These are phyloP conservation scores for Aspergillus diversus DNA, from an alignment of 495 filamentous ascomycete species.

Conservation along the genomic window DNA sequence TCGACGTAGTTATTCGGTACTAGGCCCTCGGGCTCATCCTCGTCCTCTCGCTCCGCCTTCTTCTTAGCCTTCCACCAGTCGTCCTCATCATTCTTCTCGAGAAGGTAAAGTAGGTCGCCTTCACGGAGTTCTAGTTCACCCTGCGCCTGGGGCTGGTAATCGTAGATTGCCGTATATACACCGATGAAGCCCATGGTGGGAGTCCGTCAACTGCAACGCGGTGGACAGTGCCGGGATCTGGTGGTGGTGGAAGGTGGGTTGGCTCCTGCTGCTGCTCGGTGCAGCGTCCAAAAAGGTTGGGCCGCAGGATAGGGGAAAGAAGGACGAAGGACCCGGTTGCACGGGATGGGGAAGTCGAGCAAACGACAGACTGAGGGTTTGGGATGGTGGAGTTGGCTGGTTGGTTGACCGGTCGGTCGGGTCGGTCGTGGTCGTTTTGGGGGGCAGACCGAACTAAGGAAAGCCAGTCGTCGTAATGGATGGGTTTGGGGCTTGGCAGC, in stretches of 20 bases:
- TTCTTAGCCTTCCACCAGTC: constrained; percentile 99
- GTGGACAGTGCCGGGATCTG: constrained; percentile 10
- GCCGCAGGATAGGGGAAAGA: constrained; percentile 13
- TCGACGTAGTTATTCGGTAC: constrained; percentile 96
- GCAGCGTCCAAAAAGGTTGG: constrained; percentile 25
- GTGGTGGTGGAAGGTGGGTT: constrained; percentile 1
- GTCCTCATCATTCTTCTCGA: constrained; percentile 88
- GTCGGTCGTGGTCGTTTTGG: neutral
- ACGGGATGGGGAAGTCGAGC: constrained; percentile 2
- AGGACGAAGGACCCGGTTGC: constrained; percentile 4
- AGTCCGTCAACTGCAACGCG: constrained; percentile 20
- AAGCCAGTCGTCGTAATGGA: neutral
- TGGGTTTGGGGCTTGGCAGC: constrained; percentile 17
- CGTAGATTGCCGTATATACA: constrained; percentile 89
- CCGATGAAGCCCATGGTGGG: constrained; percentile 77
- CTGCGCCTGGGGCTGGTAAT: constrained; percentile 87
- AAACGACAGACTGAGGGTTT: constrained; percentile 6
- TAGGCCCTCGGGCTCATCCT: constrained; percentile 92
- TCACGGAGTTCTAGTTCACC: constrained; percentile 86
- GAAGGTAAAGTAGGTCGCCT: constrained; percentile 88
- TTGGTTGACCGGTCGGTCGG: neutral
- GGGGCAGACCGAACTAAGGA: neutral
- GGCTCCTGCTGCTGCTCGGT: constrained; percentile 25
- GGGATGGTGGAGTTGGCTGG: constrained; percentile 14
- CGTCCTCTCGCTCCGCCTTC: constrained; percentile 86